A percentile compares a stretch with the other conserved stretches of the same genome.
These are phyloP conservation scores for Aegilops longissima DNA, from an alignment of 176 grass and related monocot genomes.

Conservation along the genomic window DNA sequence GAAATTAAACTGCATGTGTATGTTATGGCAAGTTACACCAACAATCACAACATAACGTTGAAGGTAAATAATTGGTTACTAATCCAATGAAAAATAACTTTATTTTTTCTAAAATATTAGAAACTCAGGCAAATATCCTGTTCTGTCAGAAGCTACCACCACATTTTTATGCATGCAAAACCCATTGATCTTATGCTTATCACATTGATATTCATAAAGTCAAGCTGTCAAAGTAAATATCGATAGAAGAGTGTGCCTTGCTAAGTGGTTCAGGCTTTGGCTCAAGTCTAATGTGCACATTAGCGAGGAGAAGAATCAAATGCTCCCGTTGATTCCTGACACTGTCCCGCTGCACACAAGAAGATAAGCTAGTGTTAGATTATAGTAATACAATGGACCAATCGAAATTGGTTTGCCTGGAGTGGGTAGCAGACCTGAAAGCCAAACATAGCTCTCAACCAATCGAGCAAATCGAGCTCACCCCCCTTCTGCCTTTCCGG, in stretches of 20 bases:
- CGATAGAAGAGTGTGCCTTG: conserved; percentile 61
- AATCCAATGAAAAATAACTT: neutral
- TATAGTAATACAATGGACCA: conserved; percentile 26
- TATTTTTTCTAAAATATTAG: conserved; percentile 6
- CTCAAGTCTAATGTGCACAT: conserved; percentile 81
- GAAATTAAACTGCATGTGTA: conserved; percentile 5
- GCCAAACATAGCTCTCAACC: conserved; percentile 96
- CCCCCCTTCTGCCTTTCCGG: conserved; percentile 76
- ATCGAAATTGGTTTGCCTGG: conserved; percentile 8
- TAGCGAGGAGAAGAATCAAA: conserved; percentile 86
- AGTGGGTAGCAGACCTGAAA: conserved; percentile 72
- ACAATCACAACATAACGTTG: neutral
- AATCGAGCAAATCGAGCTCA: conserved; percentile 88
- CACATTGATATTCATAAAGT: conserved; percentile 1
- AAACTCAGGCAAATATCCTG: neutral
- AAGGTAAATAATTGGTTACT: neutral
- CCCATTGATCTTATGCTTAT: neutral
- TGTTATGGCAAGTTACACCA: neutral
- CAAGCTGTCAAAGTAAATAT: conserved; percentile 32
- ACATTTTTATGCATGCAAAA: neutral
- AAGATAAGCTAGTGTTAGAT: conserved; percentile 30
- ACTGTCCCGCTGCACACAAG: conserved; percentile 71
- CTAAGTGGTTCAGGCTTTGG: conserved; percentile 78
- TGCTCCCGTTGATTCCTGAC: conserved; percentile 96
- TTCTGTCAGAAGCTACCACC: neutral